Conservation (phyloP, 805 yeast genomes). For the Naumovozyma castellii region DNA sequence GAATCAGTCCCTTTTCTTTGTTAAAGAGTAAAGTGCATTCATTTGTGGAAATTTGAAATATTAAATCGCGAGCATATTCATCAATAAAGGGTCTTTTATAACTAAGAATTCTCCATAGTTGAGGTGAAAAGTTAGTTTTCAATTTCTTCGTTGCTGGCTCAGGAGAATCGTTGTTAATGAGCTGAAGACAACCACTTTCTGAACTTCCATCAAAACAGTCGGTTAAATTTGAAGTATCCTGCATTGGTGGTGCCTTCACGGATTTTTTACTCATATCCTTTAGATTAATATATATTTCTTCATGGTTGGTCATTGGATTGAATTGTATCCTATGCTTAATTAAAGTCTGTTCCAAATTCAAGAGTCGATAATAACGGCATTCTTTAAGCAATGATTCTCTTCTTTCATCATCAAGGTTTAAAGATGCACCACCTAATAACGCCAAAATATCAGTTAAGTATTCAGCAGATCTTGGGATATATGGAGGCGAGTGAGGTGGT, state of each 20-base stretch:
- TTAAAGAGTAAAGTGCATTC: constrained; percentile 28
- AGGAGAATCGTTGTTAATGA: background rate
- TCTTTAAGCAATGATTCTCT: constrained; percentile 52
- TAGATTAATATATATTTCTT: constrained; percentile 50
- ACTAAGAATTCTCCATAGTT: constrained; percentile 14
- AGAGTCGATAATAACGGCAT: constrained; percentile 65
- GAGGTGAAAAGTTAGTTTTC: constrained; percentile 2
- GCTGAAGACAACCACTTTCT: background rate
- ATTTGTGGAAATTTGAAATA: constrained; percentile 34
- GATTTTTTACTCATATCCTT: constrained; percentile 34
- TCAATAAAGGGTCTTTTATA: constrained; percentile 44
- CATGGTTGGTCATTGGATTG: constrained; percentile 30
- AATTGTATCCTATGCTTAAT: constrained; percentile 1
- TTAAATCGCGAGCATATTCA: constrained; percentile 29
- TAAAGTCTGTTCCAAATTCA: constrained; percentile 57
- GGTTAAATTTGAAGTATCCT: background rate
- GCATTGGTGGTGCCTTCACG: background rate
- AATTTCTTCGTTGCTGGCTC: constrained; percentile 12
- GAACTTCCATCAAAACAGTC: background rate
- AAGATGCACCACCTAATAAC: constrained; percentile 44
- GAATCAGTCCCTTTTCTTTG: constrained; percentile 19
- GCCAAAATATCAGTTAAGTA: constrained; percentile 48
- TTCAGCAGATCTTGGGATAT: constrained; percentile 40
- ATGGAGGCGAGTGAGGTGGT: constrained; percentile 67
- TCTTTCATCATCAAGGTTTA: constrained; percentile 44